Base-by-base conservation (phyloP, 805 yeast species). In the Ogataea polymorpha region DNA sequence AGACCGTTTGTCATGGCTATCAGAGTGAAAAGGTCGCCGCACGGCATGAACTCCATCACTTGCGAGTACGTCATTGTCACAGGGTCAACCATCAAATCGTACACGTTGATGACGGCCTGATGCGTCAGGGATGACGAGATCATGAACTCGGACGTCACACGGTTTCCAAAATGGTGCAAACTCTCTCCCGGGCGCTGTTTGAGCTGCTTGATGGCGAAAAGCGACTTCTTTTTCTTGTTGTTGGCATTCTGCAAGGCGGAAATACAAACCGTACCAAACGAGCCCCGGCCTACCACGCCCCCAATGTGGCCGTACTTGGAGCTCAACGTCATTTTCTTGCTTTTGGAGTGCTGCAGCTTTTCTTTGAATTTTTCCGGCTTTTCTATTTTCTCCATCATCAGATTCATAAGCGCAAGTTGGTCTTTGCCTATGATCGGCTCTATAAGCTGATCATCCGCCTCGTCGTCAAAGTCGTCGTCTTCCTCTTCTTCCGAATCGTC, bases 41-140 rank as follows among this genome's bases (percentile, higher is more conserved):
- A 89, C 6, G 95, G 87, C 54, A 96, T 86, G 61, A 82, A 91
- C 65, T 93, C 99, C 97, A 93, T 89, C 39, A 93, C 88, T 63
- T 91, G 96, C 39, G 85, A 78, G 67, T 82, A 82, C 49, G 84
- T 73, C 61, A 88, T 77, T 55, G 81, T 58, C 56, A 78, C 64
- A 50, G 82, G 67, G 66, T 86, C 82, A 50, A 79, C 77, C 86
- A 90, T 77, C 37, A 90, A 71, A 63, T 86, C 96, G 52, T 79
- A 77, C 7, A 86, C 86, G 60, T 80, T 82, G 53, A 76, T 87
- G 49, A 86, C 79, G 62, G 87, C 88, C 58, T 74, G 79, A 68
- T 74, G 93, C 49, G 79, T 83, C 58, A 84, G 70, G 23, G 86
- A 82, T 28, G 80, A 80, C 1, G 95, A 81, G 35, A 90, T 86